Evolutionary conservation across 192 early-diverging fungal genomes (phyloP).

Genomic region (Phlyctochytrium planicorne): DNA sequence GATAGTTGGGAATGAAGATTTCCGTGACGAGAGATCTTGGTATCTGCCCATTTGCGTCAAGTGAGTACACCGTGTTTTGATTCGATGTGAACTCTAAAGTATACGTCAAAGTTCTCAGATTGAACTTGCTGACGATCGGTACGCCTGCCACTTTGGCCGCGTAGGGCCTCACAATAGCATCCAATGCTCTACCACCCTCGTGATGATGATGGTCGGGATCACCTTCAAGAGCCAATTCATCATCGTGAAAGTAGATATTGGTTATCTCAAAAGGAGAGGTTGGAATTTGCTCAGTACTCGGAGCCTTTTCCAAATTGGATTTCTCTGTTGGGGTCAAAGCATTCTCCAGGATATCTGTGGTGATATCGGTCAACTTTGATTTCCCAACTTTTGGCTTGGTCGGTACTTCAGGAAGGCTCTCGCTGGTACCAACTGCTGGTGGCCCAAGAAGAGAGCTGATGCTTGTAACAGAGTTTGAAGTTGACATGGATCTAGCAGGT

Average conservation of each 20-base stretch:
- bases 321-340: not conserved
- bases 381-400: slow-evolving; percentile 30
- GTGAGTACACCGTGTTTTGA: not conserved
- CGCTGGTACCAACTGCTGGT: not conserved
- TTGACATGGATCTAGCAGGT: not conserved
- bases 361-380: slow-evolving; percentile 18
- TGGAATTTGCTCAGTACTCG: slow-evolving; percentile 20
- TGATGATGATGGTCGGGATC: slow-evolving; percentile 53
- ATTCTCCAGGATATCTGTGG: slow-evolving; percentile 1
- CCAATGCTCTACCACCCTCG: slow-evolving; percentile 72
- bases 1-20: slow-evolving; percentile 73
- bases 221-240: slow-evolving; percentile 23
- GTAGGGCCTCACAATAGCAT: slow-evolving; percentile 79
- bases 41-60: too few relatives aligned
- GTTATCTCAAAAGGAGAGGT: slow-evolving; percentile 60
- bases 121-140: slow-evolving; percentile 59
- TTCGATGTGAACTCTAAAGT: slow-evolving; percentile 56
- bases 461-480: slow-evolving; percentile 11
- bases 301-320: not conserved
- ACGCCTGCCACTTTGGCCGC: slow-evolving; percentile 72
- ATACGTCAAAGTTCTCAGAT: slow-evolving; percentile 60
- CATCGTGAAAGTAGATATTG: slow-evolving; percentile 30
- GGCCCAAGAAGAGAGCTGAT: slow-evolving; percentile 7
- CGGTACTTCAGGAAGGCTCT: slow-evolving; percentile 15
- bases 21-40: slow-evolving; percentile 47